phyloP scores from a whole-genome alignment of 2,329 filamentous ascomycete genomes.

The Penicillium decumbens region DNA sequence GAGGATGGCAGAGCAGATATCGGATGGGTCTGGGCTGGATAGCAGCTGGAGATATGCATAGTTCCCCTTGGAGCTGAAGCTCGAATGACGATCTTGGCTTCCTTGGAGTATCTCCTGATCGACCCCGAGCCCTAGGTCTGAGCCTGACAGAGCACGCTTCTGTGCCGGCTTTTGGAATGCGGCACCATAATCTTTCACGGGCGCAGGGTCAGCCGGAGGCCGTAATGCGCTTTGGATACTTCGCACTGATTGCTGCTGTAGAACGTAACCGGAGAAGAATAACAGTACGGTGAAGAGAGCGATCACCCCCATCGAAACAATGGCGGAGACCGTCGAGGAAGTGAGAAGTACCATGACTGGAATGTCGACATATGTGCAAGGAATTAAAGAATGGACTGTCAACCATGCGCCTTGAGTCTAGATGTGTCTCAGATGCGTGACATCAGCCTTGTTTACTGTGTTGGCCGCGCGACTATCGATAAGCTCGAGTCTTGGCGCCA shows the following conservation, averaged over 20 bases:
- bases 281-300: constrained; percentile 73
- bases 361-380: constrained; percentile 15
- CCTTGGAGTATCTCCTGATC: constrained; percentile 17
- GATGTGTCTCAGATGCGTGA: constrained; percentile 17
- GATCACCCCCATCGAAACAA: constrained; percentile 51
- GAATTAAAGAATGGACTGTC: constrained; percentile 8
- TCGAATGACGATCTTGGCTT: constrained; percentile 5
- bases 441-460: constrained; percentile 28
- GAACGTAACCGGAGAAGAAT: constrained; percentile 79
- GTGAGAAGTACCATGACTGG: constrained; percentile 44
- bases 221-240: constrained; percentile 69
- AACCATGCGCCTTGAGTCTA: constrained; percentile 4
- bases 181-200: constrained; percentile 17
- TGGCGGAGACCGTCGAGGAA: constrained; percentile 42
- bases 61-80: constrained; percentile 20
- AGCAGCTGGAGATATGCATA: constrained; percentile 45
- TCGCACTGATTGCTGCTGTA: constrained; percentile 80
- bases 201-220: constrained; percentile 18
- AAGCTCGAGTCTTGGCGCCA: constrained; percentile 17
- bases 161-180: constrained; percentile 20
- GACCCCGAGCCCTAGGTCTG: constrained; percentile 5
- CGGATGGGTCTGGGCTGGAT: constrained; percentile 39
- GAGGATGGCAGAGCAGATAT: constrained; percentile 45
- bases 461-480: constrained; percentile 41
- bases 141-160: constrained; percentile 18